These are phyloP conservation scores for Fusarium pseudocircinatum DNA, from an alignment of 2,329 filamentous ascomycete species.

Conservation along the genomic window DNA sequence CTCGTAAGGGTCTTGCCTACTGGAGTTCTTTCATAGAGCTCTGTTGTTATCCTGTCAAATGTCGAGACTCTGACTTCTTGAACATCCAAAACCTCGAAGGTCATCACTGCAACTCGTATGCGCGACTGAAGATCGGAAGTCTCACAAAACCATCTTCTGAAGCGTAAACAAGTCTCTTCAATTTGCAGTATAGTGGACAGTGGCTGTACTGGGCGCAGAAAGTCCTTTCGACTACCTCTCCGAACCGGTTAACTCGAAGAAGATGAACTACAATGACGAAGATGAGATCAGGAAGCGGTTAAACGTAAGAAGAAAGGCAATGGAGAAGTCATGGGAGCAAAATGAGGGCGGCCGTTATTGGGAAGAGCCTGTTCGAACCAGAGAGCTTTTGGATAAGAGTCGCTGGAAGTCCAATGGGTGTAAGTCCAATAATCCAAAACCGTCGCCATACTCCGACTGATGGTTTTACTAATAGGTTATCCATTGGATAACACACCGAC, in stretches of 20 bases:
- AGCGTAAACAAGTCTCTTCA: neutral
- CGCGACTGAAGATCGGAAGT: too few relatives aligned
- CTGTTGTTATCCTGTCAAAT: neutral
- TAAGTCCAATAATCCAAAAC: neutral
- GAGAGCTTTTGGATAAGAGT: neutral
- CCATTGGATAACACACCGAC: neutral
- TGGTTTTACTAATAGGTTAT: neutral
- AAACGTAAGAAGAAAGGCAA: too few relatives aligned
- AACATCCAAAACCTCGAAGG: neutral
- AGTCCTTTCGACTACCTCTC: neutral
- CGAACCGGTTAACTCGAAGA: neutral
- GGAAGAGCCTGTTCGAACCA: too few relatives aligned
- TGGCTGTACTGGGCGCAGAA: fast-evolving
- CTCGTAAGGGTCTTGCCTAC: neutral
- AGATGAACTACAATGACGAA: too few relatives aligned
- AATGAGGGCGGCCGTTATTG: too few relatives aligned
- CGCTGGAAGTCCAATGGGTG: fast-evolving
- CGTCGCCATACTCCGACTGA: fast-evolving
- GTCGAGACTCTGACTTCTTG: neutral
- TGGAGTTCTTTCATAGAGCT: fast-evolving
- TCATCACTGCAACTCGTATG: neutral
- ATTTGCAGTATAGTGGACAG: neutral
- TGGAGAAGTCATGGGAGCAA: too few relatives aligned
- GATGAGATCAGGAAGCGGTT: too few relatives aligned
- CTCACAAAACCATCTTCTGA: neutral